Percentiles rank a stretch among this genome's conserved stretches.
Evolutionary conservation across 139 green algal genomes (phyloP).

Genomic region (Coelastrella sp.): DNA sequence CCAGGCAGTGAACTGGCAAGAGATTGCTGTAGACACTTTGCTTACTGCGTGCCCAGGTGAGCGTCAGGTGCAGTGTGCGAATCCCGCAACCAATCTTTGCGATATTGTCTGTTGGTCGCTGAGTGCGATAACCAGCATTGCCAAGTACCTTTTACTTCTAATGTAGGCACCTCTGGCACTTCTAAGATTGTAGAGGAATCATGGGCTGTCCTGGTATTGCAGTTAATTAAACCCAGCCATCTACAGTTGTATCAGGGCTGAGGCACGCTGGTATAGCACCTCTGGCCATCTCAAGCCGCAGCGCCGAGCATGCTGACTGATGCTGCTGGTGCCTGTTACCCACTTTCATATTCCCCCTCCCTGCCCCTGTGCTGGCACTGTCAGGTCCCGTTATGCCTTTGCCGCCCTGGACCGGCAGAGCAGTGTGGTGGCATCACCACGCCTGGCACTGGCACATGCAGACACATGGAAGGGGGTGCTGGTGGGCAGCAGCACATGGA

Average conservation of each 20-base stretch:
- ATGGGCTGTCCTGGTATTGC: too few species aligned
- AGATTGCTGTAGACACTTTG: slow-evolving; percentile 40
- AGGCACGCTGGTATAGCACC: too few species aligned
- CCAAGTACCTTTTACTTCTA: too few species aligned
- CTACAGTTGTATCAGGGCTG: neutral
- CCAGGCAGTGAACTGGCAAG: neutral
- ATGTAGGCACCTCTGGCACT: too few species aligned
- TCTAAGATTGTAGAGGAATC: too few species aligned
- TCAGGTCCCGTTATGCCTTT: slow-evolving; percentile 25
- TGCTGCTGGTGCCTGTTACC: neutral
- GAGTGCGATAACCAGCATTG: too few species aligned
- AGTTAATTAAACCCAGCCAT: neutral
- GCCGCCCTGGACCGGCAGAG: slow-evolving; percentile 28
- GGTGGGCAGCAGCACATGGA: neutral
- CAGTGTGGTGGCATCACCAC: slow-evolving; percentile 28
- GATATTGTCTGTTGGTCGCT: too few species aligned
- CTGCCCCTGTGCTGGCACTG: neutral
- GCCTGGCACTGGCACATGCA: slow-evolving; percentile 14
- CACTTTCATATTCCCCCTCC: neutral
- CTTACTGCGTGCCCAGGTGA: slow-evolving; percentile 27
- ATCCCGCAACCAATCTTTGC: too few species aligned
- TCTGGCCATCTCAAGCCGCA: too few species aligned
- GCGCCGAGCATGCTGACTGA: neutral
- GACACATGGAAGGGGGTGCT: slow-evolving; percentile 24
- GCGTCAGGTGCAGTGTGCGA: neutral